Evolutionary conservation across 2,329 filamentous ascomycete species (phyloP).

Genomic region (Calycina herbarum): DNA sequence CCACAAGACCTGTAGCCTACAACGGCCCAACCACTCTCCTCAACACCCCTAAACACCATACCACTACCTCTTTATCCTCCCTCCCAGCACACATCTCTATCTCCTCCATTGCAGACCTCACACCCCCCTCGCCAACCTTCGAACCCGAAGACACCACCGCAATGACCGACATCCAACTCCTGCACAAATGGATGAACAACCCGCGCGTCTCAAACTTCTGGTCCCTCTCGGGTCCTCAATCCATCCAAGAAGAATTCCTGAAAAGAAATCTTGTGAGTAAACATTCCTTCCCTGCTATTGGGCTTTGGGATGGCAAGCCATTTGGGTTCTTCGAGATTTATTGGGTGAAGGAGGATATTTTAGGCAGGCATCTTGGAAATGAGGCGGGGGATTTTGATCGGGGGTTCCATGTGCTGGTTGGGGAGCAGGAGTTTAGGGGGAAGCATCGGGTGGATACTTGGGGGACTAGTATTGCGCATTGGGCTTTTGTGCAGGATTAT

Average conservation of each 20-base stretch:
- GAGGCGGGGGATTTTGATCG: conserved; percentile 78
- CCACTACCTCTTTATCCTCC: conserved; percentile 32
- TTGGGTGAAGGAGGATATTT: conserved; percentile 89
- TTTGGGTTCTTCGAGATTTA: conserved; percentile 99
- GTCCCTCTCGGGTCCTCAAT: conserved; percentile 62
- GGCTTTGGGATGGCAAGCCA: conserved; percentile 89
- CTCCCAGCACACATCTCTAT: conserved; percentile 38
- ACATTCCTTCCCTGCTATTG: conserved; percentile 88
- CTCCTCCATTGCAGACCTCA: conserved; percentile 40
- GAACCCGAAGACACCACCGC: conserved; percentile 29
- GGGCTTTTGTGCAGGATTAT: conserved; percentile 73
- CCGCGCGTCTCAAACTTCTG: conserved; percentile 83
- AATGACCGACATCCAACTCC: conserved; percentile 61
- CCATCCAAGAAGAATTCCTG: conserved; percentile 67
- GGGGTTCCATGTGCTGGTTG: conserved; percentile 84
- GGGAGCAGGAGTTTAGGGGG: conserved; percentile 88
- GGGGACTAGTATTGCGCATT: conserved; percentile 86
- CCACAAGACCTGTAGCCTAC: conserved; percentile 62
- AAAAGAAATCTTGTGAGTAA: conserved; percentile 60
- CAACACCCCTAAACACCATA: conserved; percentile 30
- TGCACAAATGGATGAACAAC: conserved; percentile 87
- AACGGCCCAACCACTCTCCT: conserved; percentile 52
- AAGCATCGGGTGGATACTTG: conserved; percentile 74
- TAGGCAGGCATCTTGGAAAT: conserved; percentile 70
- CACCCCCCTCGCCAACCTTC: conserved; percentile 42